These are phyloP conservation scores for Selaginella moellendorffii DNA, from an alignment of 75 land plant genomes.

Conservation along the genomic window DNA sequence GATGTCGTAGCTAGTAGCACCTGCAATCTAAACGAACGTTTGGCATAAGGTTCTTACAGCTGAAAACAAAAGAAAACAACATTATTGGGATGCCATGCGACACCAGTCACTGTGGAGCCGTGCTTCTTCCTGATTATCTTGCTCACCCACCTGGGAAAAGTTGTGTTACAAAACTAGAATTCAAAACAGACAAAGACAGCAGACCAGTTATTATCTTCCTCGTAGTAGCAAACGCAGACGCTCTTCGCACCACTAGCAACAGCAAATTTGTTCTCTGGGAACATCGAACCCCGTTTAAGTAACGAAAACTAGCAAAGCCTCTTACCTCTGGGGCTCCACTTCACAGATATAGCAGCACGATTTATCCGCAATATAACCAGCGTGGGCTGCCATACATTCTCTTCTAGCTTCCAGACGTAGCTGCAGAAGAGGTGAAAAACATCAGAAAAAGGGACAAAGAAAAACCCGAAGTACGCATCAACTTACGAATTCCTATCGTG, in stretches of 20 bases:
- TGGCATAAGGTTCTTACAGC: too few relatives aligned
- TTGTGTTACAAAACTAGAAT: neutral
- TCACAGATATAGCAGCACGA: slow-evolving; percentile 95
- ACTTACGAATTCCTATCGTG: slow-evolving; percentile 99
- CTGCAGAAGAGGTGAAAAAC: too few relatives aligned
- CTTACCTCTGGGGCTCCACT: slow-evolving; percentile 95
- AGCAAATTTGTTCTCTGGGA: slow-evolving; percentile 96
- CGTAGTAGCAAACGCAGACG: slow-evolving; percentile 97
- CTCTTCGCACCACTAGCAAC: slow-evolving; percentile 99
- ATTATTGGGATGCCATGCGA: slow-evolving; percentile 99
- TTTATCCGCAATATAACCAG: slow-evolving; percentile 91
- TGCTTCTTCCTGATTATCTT: slow-evolving; percentile 90
- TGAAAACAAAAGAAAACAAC: slow-evolving; percentile 20
- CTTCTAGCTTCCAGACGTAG: slow-evolving; percentile 91
- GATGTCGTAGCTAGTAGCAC: slow-evolving; percentile 93
- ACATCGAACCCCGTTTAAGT: neutral
- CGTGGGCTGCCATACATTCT: slow-evolving; percentile 74
- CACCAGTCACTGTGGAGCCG: slow-evolving; percentile 87
- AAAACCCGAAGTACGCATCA: slow-evolving; percentile 5
- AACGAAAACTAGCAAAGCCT: neutral
- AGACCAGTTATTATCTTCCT: slow-evolving; percentile 97
- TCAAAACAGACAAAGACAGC: neutral
- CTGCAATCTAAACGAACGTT: slow-evolving; percentile 27
- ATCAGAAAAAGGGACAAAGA: neutral
- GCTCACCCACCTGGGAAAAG: slow-evolving; percentile 86